Conservation (phyloP, 2,329 filamentous ascomycete genomes). For the Lecanicillium sp. region DNA sequence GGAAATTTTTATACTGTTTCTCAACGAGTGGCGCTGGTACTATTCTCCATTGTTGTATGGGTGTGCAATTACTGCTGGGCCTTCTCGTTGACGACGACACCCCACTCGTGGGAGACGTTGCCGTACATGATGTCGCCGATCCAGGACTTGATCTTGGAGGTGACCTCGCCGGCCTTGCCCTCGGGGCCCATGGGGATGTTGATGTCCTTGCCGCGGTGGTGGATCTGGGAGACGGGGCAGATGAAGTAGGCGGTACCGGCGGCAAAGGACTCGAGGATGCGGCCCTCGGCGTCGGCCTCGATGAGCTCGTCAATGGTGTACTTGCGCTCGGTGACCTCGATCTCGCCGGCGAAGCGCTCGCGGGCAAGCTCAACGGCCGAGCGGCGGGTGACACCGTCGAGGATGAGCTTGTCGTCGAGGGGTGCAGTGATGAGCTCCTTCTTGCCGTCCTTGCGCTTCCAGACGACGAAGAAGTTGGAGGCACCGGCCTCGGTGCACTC, state of each 20-base stretch:
- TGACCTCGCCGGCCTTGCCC: slow-evolving; percentile 46
- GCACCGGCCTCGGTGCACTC: slow-evolving; percentile 87
- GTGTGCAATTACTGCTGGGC: slow-evolving; percentile 25
- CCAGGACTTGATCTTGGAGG: slow-evolving; percentile 59
- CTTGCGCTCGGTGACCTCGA: slow-evolving; percentile 73
- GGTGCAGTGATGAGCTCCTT: slow-evolving; percentile 75
- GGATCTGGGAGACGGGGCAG: slow-evolving; percentile 60
- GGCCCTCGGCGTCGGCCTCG: slow-evolving; percentile 65
- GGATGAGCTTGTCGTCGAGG: slow-evolving; percentile 73
- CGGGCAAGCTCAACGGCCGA: slow-evolving; percentile 70
- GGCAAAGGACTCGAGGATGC: slow-evolving; percentile 78
- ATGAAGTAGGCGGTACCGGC: slow-evolving; percentile 80
- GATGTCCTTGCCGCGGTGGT: slow-evolving; percentile 60
- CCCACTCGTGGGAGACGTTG: slow-evolving; percentile 62
- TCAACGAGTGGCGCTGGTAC: no score
- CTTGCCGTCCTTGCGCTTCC: slow-evolving; percentile 48
- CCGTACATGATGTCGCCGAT: slow-evolving; percentile 72
- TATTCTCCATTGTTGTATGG: background rate
- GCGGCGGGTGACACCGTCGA: slow-evolving; percentile 81
- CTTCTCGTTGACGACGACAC: slow-evolving; percentile 59
- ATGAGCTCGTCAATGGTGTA: slow-evolving; percentile 77
- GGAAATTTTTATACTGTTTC: background rate
- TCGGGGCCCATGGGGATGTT: slow-evolving; percentile 53
- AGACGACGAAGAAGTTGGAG: slow-evolving; percentile 86
- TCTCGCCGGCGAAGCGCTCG: slow-evolving; percentile 50